Percentiles rank a stretch among this genome's conserved stretches.
phyloP scores from a whole-genome alignment of 2,329 filamentous ascomycete genomes.

The Ophiostoma populinum region DNA sequence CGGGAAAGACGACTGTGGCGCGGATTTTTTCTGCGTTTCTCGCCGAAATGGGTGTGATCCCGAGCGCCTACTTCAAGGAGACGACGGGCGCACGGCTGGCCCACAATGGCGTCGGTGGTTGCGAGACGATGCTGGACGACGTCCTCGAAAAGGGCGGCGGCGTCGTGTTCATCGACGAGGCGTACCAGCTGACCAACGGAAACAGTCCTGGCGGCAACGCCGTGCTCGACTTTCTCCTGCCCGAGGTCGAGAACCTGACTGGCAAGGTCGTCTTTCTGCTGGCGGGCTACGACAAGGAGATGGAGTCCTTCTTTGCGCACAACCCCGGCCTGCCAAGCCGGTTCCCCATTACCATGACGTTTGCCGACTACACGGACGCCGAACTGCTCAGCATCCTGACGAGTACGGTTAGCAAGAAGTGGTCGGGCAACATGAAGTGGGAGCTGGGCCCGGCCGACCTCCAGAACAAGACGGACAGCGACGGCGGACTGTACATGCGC shows the following conservation, averaged over 20 bases:
- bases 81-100: slow-evolving; percentile 51
- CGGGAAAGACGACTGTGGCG: slow-evolving; percentile 62
- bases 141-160: slow-evolving; percentile 45
- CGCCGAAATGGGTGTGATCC: slow-evolving; percentile 40
- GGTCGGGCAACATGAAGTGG: slow-evolving; percentile 34
- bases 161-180: slow-evolving; percentile 62
- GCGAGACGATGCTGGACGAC: slow-evolving; percentile 36
- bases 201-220: slow-evolving; percentile 38
- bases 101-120: slow-evolving; percentile 39
- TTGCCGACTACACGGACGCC: slow-evolving; percentile 48
- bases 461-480: not conserved
- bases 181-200: slow-evolving; percentile 51
- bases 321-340: slow-evolving; percentile 56
- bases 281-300: slow-evolving; percentile 55
- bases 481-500: slow-evolving; percentile 40
- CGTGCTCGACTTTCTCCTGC: slow-evolving; percentile 53
- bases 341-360: slow-evolving; percentile 47
- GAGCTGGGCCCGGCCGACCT: slow-evolving; percentile 30
- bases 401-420: slow-evolving; percentile 35
- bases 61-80: slow-evolving; percentile 44
- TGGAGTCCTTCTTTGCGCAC: slow-evolving; percentile 61
- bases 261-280: slow-evolving; percentile 57
- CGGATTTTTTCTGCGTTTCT: slow-evolving; percentile 52
- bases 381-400: slow-evolving; percentile 47
- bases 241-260: slow-evolving; percentile 53